Evolutionary conservation across 768 basidiomycete species (phyloP), one percentile per base, ranked within the genome.

Genomic region (Heimioporus sp.): DNA sequence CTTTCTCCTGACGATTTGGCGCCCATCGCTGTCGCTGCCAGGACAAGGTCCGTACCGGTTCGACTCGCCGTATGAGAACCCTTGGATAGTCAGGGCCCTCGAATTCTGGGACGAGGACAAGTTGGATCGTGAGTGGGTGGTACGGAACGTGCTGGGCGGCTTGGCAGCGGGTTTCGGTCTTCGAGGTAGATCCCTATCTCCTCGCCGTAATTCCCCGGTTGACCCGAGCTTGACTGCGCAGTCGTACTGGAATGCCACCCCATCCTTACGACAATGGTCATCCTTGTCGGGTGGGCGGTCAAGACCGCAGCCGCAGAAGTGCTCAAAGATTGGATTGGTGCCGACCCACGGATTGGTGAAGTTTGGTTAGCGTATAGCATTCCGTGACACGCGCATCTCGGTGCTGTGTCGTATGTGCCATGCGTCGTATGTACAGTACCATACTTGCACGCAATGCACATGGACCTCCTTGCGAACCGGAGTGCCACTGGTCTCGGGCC

Each of bases 131-230:
- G 88, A 87, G 61, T 93, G 91, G 91, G 73, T 91, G 7, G 82
- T 92, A 5, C 77, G 91, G 21, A 92, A 93, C 58, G 74, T 92
- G 10, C 73, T 93, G 2, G 91, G 91, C 11, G 91, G 91, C 0
- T 85, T 93, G 82, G 86, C 90, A 11, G 86, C 90, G 31, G 91
- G 91, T 2, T 93, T 92, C 65, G 91, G 90, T 0, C 67, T 93
- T 48, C 80, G 90, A 62, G 87, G 90, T 91, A 60, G 39, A 73
- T 64, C 0, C 1, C 24, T 19, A 15, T 42, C n/a, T 35, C 24
- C 34, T 46, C 1, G 15, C 43, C 34, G 34, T 15, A 10, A 30
- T 8, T 4, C 20, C 17, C n/a, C 44, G 16, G 19, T 37, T 54
- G 24, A 66, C 43, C 7, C 16, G 13, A 5, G 15, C 2, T 38